Evolutionary conservation across 805 yeast species (phyloP).

Genomic region (Starmerella etchellsii): DNA sequence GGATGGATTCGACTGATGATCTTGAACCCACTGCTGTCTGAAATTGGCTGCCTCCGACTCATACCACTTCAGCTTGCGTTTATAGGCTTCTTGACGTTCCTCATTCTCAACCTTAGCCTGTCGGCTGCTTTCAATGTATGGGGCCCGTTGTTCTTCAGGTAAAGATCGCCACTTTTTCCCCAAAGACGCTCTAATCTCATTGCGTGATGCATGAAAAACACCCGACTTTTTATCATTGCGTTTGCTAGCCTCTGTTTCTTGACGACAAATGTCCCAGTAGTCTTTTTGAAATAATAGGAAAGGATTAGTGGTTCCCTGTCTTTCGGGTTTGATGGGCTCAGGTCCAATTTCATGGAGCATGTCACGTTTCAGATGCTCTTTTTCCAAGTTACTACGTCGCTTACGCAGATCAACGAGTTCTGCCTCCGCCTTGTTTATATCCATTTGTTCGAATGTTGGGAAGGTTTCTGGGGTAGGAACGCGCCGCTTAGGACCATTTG

Average conservation of each 20-base stretch:
- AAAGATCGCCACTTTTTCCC: conserved; percentile 33
- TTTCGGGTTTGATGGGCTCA: conserved; percentile 29
- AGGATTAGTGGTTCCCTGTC: conserved; percentile 30
- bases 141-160: conserved; percentile 28
- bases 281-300: conserved; percentile 32
- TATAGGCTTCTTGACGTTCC: conserved; percentile 26
- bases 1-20: conserved; percentile 23
- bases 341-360: conserved; percentile 29
- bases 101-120: conserved; percentile 27
- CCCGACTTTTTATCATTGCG: conserved; percentile 23
- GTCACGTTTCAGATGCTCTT: conserved; percentile 27
- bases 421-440: conserved; percentile 18
- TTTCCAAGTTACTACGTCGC: conserved; percentile 23
- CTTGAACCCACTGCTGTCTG: conserved; percentile 29
- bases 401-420: conserved; percentile 23
- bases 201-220: conserved; percentile 27
- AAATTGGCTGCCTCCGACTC: conserved; percentile 30
- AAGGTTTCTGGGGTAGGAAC: conserved; percentile 1
- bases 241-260: conserved; percentile 27
- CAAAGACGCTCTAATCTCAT: conserved; percentile 31
- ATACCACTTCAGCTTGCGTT: conserved; percentile 25
- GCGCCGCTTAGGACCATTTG: not conserved
- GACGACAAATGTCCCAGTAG: conserved; percentile 31
- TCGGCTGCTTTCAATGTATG: conserved; percentile 28
- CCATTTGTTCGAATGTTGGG: conserved; percentile 5